Base-by-base conservation (phyloP, 345 rosid species). In the Brassica napus region DNA sequence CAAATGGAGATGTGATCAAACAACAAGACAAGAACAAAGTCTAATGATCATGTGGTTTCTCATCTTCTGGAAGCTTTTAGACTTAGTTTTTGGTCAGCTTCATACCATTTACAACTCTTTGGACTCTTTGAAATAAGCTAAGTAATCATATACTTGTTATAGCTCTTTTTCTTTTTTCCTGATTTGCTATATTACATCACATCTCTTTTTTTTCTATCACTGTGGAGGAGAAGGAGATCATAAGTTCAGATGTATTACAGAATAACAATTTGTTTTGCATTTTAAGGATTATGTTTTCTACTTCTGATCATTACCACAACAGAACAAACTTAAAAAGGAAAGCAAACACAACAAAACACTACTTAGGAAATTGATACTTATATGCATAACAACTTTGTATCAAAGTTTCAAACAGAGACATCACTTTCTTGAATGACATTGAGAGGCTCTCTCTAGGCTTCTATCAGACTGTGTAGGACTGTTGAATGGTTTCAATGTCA, bases 401-500 rank as follows among this genome's bases (percentile, higher is more conserved):
- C 16, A 0, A 47, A 14, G 69, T 77, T 49, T 69, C 70, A 62
- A 37, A 78, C 76, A 37, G 18, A 42, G 60, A 71, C 1, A 4
- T 15, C 16, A 77, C 71, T 69, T 77, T 62, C 26, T 47, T 76
- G 58, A 63, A 26, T 6, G 57, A 28, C 10, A 64, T 14, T 71
- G 35, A 65, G 49, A 78, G 18, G 37, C 54, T 66, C 67, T 42
- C 62, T 47, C 67, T 63, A 57, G 6, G 65, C 64, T 64, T 52
- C 63, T 58, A 74, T 74, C 82, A 93, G 82, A 95, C 97, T 0
- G 99, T 93, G 89, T 95, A 93, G 1, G 98, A 89, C 85, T 95
- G 99, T 81, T 88, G 99, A 69, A 95, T 95, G n/a, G 98, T 93
- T 84, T 91, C 96, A 39, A 91, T 95, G 86, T 95, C 99, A 0